A percentile compares a stretch with the other conserved stretches of the same genome.
phyloP scores from a whole-genome alignment of 2,329 filamentous ascomycete genomes.

The Helotiales sp. region DNA sequence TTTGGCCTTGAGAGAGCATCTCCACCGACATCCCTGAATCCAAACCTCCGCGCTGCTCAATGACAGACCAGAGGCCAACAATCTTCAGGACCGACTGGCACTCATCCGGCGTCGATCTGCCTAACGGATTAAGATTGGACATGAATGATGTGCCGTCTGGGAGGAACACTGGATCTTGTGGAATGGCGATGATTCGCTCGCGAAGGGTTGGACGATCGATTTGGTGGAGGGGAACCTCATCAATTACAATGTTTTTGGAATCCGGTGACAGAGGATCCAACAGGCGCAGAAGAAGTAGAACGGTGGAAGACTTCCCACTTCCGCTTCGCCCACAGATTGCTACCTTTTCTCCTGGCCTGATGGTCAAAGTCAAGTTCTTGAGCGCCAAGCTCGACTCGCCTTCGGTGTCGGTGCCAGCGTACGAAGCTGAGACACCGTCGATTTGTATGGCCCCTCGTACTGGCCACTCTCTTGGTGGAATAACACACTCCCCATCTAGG shows the following conservation, averaged over 20 bases:
- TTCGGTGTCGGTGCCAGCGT: background rate
- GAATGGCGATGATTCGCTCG: conserved; percentile 55
- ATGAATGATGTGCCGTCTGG: conserved; percentile 49
- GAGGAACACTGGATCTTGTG: conserved; percentile 59
- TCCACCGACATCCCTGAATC: conserved; percentile 44
- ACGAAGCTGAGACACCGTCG: conserved; percentile 10
- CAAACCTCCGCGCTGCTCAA: conserved; percentile 44
- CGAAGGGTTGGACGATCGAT: conserved; percentile 52
- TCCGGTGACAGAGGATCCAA: conserved; percentile 41
- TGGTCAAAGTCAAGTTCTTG: conserved; percentile 39
- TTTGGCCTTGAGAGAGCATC: conserved; percentile 50
- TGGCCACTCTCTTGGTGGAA: conserved; percentile 31
- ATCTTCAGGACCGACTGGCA: conserved; percentile 17
- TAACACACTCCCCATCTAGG: conserved; percentile 12
- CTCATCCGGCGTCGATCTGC: conserved; percentile 35
- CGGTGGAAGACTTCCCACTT: conserved; percentile 47
- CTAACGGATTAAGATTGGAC: conserved; percentile 51
- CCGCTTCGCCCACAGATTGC: conserved; percentile 34
- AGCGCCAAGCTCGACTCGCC: conserved; percentile 37
- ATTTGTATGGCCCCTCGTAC: conserved; percentile 30
- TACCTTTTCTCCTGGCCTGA: conserved; percentile 42
- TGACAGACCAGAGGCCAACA: conserved; percentile 21
- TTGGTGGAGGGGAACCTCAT: conserved; percentile 45
- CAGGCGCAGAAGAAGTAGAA: conserved; percentile 49
- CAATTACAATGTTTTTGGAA: conserved; percentile 51